Conservation (phyloP, 306 rosid genomes). For the Neltuma alba region DNA sequence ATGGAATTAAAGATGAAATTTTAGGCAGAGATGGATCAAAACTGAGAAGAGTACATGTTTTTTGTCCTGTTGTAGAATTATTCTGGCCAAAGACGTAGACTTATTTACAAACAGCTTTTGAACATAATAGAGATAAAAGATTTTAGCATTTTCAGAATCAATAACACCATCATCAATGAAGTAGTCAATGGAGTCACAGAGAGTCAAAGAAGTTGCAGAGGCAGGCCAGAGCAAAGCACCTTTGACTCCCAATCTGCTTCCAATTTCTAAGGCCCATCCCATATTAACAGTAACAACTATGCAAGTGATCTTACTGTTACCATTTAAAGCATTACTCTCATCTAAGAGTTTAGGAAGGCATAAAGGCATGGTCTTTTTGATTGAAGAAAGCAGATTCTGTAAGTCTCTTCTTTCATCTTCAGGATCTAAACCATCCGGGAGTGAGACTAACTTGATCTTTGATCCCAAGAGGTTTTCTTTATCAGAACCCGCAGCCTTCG, state of each 20-base stretch:
- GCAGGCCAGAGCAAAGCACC: slow-evolving; percentile 54
- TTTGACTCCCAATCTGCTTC: slow-evolving; percentile 40
- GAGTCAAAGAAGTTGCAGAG: slow-evolving; percentile 41
- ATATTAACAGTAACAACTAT: slow-evolving; percentile 43
- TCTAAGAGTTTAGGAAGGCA: slow-evolving; percentile 53
- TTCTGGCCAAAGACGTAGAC: not conserved
- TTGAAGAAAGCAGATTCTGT: slow-evolving; percentile 19
- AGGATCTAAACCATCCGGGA: slow-evolving; percentile 61
- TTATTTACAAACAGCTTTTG: not conserved
- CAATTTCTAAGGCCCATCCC: slow-evolving; percentile 61
- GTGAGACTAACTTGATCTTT: slow-evolving; percentile 41
- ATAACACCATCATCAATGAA: slow-evolving; percentile 44
- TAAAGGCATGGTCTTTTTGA: slow-evolving; percentile 40
- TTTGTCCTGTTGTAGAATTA: not conserved
- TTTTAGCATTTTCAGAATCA: slow-evolving; percentile 33
- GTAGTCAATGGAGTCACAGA: slow-evolving; percentile 30
- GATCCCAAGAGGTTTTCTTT: not conserved
- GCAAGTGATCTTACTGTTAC: slow-evolving; percentile 40
- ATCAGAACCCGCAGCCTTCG: slow-evolving; percentile 7
- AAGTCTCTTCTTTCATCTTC: slow-evolving; percentile 49
- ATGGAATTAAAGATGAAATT: too few relatives aligned
- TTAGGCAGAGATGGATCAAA: not conserved
- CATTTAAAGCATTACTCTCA: slow-evolving; percentile 28
- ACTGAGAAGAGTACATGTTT: not conserved
- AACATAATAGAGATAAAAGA: not conserved